Evolutionary conservation across 495 filamentous ascomycete genomes (phyloP).

Genomic region (Venustampulla echinocandica): DNA sequence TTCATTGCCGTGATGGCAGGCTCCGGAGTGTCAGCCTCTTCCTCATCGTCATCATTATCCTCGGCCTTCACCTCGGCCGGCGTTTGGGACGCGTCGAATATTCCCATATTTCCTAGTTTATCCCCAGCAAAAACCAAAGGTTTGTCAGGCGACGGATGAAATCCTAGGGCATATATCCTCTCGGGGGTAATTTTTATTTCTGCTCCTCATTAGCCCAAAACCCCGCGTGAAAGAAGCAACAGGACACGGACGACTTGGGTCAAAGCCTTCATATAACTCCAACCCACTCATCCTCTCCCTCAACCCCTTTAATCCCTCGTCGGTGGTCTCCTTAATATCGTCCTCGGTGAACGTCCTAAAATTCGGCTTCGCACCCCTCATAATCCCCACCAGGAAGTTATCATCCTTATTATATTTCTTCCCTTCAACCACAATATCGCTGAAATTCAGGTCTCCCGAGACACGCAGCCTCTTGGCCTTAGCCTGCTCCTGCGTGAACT

Average conservation of each 20-base stretch:
- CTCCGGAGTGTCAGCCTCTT: conserved; percentile 54
- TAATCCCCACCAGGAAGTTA: conserved; percentile 48
- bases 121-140: conserved; percentile 91
- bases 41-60: conserved; percentile 54
- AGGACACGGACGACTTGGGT: conserved; percentile 56
- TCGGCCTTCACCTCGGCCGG: conserved; percentile 37
- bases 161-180: conserved; percentile 76
- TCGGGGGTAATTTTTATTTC: conserved; percentile 92
- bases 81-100: conserved; percentile 84
- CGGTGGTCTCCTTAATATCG: conserved; percentile 72
- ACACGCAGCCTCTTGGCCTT: conserved; percentile 64
- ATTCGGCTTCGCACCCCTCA: conserved; percentile 66
- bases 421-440: conserved; percentile 72
- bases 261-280: conserved; percentile 71
- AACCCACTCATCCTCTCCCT: conserved; percentile 75
- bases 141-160: conserved; percentile 81
- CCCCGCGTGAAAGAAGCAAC: not conserved
- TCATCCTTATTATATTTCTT: conserved; percentile 50
- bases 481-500: conserved; percentile 50
- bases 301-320: conserved; percentile 66
- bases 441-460: conserved; percentile 60
- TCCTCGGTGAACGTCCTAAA: conserved; percentile 71
- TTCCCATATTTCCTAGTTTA: conserved; percentile 85
- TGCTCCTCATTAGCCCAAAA: conserved; percentile 25
- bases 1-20: conserved; percentile 82